phyloP scores from a whole-genome alignment of 805 yeast species.

The Saccharomycopsis lassenensis region DNA sequence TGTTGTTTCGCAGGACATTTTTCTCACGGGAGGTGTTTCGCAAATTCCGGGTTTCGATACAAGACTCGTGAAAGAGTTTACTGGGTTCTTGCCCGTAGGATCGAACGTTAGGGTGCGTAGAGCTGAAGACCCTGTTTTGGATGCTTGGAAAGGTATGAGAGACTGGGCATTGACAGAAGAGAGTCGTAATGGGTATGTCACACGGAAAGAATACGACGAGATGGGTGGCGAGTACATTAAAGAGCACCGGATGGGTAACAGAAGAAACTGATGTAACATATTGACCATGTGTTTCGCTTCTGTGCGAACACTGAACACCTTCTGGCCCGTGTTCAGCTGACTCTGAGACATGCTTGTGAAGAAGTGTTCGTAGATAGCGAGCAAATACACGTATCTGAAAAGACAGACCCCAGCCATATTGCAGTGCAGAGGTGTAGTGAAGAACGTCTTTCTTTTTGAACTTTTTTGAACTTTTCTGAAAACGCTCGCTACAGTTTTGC shows the following conservation, averaged over 20 bases:
- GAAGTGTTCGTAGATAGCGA: too few relatives aligned
- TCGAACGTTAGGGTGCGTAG: conserved; percentile 46
- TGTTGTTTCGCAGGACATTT: conserved; percentile 42
- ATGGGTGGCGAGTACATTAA: conserved; percentile 82
- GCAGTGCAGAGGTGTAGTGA: too few relatives aligned
- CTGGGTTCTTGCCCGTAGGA: conserved; percentile 58
- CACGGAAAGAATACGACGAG: conserved; percentile 72
- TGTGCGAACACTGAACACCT: too few relatives aligned
- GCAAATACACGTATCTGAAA: too few relatives aligned
- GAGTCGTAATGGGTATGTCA: conserved; percentile 37
- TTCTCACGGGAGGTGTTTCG: conserved; percentile 81
- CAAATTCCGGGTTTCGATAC: conserved; percentile 51
- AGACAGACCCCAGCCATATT: too few relatives aligned
- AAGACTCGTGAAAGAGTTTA: conserved; percentile 62
- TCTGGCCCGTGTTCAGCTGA: too few relatives aligned
- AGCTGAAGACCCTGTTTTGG: conserved; percentile 61
- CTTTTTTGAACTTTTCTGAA: too few relatives aligned
- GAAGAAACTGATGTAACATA: too few relatives aligned
- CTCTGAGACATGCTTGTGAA: too few relatives aligned
- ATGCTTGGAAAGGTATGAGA: conserved; percentile 94
- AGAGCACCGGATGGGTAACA: conserved; percentile 79
- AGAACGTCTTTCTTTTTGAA: too few relatives aligned
- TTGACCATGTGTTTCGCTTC: too few relatives aligned
- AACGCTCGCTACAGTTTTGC: too few relatives aligned
- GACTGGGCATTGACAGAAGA: conserved; percentile 51